Evolutionary conservation across 768 basidiomycete species (phyloP), one percentile per base, ranked within the genome.

Genomic region (Phanerodontia chrysosporium): DNA sequence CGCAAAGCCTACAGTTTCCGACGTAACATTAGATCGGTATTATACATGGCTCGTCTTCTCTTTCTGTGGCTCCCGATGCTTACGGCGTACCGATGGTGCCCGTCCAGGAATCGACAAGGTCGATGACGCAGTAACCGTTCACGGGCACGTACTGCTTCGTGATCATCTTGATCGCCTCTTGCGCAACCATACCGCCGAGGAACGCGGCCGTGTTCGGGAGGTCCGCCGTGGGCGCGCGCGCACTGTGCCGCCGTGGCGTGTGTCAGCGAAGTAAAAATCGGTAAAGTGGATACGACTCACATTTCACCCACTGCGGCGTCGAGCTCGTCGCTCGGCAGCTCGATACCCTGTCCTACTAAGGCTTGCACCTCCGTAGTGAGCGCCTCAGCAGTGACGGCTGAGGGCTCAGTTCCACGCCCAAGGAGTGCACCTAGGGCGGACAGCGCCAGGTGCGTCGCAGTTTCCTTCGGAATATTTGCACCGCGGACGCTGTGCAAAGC

Each of bases 91-190:
- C 71, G 28, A 87, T 72, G 27, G 76, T 64, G 13, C 87, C 88
- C 5, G 90, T 90, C 85, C 84, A 87, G 21, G 84, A 85, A 53
- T 89, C 89, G 28, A 92, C 79, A 61, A 97, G 80, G 74, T 98
- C 95, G 49, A 96, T 76, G 24, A 92, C 79, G 65, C 89, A 91
- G 63, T 87, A 88, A 14, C 92, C 91, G 61, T 88, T 84, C 62
- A 96, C 81, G 8, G 97, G 95, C 14, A 95, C 81, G 69, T 99
- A 99, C 73, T 99, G 97, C 66, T 85, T 86, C 58, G 96, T 99
- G 66, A 96, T 88, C 74, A 98, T 80, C 80, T 99, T 98, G 80
- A 98, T 98, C 6, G 87, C 86, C 70, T 99, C 97, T 66, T 99
- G 97, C 25, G 95, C 94, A 21, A 98, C 88, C 35, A 98, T 72